phyloP scores from a whole-genome alignment of 2,329 filamentous ascomycete genomes.

The Fusarium newnesense region DNA sequence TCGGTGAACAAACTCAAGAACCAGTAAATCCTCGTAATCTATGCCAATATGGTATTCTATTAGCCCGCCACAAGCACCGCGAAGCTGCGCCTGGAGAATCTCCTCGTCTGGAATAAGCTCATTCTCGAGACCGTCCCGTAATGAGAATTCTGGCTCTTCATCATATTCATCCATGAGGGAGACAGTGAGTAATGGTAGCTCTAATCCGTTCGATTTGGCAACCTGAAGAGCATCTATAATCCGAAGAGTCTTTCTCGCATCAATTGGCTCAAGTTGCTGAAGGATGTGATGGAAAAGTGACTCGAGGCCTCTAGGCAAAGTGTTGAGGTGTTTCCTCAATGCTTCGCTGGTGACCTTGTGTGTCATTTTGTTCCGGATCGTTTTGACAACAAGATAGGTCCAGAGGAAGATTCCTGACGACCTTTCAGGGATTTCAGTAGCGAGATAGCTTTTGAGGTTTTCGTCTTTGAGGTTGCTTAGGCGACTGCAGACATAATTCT shows the following conservation, averaged over 20 bases:
- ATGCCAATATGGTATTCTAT: background rate
- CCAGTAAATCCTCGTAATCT: fast-evolving
- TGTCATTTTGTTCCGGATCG: background rate
- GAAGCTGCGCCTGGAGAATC: background rate
- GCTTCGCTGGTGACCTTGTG: background rate
- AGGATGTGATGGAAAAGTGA: background rate
- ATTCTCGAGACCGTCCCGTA: background rate
- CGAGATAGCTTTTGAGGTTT: fast-evolving
- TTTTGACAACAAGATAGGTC: background rate
- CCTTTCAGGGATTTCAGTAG: fast-evolving
- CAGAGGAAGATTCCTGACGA: background rate
- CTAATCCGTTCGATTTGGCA: fast-evolving
- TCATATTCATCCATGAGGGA: background rate
- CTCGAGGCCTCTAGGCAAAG: background rate
- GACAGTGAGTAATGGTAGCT: background rate
- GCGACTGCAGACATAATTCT: fast-evolving
- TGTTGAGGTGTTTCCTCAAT: fast-evolving
- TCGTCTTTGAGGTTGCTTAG: background rate
- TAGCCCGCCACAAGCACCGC: background rate
- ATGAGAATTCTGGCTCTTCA: background rate
- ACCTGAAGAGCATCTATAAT: background rate
- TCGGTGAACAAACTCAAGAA: background rate
- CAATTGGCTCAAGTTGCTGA: background rate
- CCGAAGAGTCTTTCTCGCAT: background rate
- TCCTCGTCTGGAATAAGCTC: fast-evolving